Evolutionary conservation across 1,139 yeast genomes (phyloP).

Genomic region (Debaryomyces robertsiae): DNA sequence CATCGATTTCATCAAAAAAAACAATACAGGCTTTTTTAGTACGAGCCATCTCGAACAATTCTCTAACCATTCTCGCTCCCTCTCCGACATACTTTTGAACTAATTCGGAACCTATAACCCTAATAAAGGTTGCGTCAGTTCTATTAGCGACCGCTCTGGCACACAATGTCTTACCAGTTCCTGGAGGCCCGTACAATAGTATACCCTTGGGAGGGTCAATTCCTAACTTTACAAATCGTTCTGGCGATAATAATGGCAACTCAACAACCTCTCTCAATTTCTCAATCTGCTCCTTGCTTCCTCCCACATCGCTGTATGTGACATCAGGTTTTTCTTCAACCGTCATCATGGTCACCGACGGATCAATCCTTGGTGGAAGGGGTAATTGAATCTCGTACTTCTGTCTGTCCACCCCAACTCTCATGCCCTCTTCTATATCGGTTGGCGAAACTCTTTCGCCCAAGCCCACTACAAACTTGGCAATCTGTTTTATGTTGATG

Average conservation of each 20-base stretch:
- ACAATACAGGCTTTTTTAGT: slow-evolving; percentile 97
- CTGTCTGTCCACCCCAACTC: slow-evolving; percentile 97
- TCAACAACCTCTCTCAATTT: slow-evolving; percentile 97
- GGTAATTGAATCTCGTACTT: slow-evolving; percentile 97
- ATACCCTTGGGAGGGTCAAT: slow-evolving; percentile 99
- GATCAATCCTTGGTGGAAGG: slow-evolving; percentile 95
- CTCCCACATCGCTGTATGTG: slow-evolving; percentile 91
- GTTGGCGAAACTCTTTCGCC: slow-evolving; percentile 98
- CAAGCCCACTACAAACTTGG: slow-evolving; percentile 93
- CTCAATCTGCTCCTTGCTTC: slow-evolving; percentile 97
- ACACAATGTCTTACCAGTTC: slow-evolving; percentile 96
- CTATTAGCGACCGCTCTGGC: slow-evolving; percentile 99
- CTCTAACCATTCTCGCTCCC: slow-evolving; percentile 99
- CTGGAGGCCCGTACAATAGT: slow-evolving; percentile 95
- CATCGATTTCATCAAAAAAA: slow-evolving; percentile 95
- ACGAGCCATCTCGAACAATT: slow-evolving; percentile 97
- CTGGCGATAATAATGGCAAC: slow-evolving; percentile 90
- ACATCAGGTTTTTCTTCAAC: slow-evolving; percentile 98
- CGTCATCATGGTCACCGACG: slow-evolving; percentile 99
- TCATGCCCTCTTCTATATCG: slow-evolving; percentile 98
- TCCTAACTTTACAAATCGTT: slow-evolving; percentile 92
- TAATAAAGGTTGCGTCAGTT: slow-evolving; percentile 96
- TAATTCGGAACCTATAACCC: slow-evolving; percentile 96
- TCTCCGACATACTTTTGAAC: slow-evolving; percentile 99
- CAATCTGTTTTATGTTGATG: slow-evolving; percentile 95